Base-by-base conservation (phyloP, 2,329 filamentous ascomycete species). In the Knoxdaviesia capensis region DNA sequence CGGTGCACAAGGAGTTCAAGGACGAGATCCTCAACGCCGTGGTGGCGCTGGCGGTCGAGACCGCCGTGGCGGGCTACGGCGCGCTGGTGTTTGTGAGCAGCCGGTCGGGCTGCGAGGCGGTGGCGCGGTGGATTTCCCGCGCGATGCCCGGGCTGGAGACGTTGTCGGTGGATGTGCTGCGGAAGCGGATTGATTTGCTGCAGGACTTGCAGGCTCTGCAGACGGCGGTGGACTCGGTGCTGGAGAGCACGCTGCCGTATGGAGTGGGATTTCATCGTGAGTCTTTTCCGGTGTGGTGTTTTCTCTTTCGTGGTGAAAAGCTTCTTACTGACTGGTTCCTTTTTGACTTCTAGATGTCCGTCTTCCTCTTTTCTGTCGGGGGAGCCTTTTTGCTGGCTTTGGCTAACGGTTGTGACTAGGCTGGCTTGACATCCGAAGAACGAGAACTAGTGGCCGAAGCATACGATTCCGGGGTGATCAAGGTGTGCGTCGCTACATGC, bases 261-360 rank as follows among this genome's bases (percentile, higher is more conserved):
- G 81, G 81, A 1, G 79, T 84, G 43, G 81, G 75, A 9, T 86
- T 85, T 55, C 81, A 87, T 54, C 77, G 74, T 76, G 52, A 57
- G 70, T 20, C 20, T 20, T 20, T 20, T 20, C 20, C 20, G 20
- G 20, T 20, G 20, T 20, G 20, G 20, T 20, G 20, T 20, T 20
- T 20, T 20, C 20, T 20, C 20, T 20, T 20, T 20, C 20, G 20
- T 20, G 20, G 20, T 20, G 20, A 20, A 20, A 20, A 3, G 3
- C 20, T 20, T 20, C 20, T 20, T 20, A 20, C 20, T 20, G 20
- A 20, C 20, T 20, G 20, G 20, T 20, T 20, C 20, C 20, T 20
- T 20, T 20, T 20, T 20, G 20, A 20, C 20, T 20, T 20, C 20
- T 20, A 20, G 20, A 20, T 20, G 20, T 20, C 3, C 20, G 20